Conservation (phyloP, 441 rosid species). For the Eruca vesicaria region DNA sequence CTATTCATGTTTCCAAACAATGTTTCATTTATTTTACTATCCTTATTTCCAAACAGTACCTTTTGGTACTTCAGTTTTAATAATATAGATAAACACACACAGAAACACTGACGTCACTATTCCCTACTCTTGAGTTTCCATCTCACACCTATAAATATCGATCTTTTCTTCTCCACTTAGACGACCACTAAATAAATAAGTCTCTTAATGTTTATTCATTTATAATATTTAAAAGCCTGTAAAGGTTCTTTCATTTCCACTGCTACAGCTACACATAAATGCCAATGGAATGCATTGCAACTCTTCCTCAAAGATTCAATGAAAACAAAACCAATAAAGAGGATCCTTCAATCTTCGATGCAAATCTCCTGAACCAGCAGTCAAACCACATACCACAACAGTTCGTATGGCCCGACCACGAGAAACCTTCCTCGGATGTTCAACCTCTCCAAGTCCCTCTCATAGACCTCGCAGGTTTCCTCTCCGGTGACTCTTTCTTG, state of each 20-base stretch:
- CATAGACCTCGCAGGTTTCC: conserved; percentile 37
- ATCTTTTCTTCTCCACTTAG: conserved; percentile 11
- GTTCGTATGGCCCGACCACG: conserved; percentile 50
- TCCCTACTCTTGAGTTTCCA: background rate
- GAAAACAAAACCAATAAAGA: background rate
- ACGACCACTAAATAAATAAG: conserved; percentile 17
- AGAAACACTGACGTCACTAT: conserved; percentile 10
- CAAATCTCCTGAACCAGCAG: conserved; percentile 28
- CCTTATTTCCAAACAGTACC: too few species aligned
- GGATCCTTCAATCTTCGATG: conserved; percentile 28
- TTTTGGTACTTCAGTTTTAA: too few species aligned
- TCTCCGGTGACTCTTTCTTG: conserved; percentile 34
- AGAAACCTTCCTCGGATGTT: conserved; percentile 34
- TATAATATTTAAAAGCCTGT: background rate
- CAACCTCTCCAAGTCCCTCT: conserved; percentile 40
- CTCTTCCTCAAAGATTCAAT: background rate
- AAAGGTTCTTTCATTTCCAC: background rate
- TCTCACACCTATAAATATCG: conserved; percentile 25
- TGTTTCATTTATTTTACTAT: too few species aligned
- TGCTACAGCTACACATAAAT: background rate
- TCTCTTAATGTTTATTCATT: background rate
- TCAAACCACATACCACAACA: conserved; percentile 33
- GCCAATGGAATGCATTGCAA: background rate
- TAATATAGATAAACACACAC: too few species aligned
- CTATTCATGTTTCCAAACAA: too few species aligned